Base-by-base conservation (phyloP, 192 early-diverging fungal genomes). In the Rhizophagus clarus region DNA sequence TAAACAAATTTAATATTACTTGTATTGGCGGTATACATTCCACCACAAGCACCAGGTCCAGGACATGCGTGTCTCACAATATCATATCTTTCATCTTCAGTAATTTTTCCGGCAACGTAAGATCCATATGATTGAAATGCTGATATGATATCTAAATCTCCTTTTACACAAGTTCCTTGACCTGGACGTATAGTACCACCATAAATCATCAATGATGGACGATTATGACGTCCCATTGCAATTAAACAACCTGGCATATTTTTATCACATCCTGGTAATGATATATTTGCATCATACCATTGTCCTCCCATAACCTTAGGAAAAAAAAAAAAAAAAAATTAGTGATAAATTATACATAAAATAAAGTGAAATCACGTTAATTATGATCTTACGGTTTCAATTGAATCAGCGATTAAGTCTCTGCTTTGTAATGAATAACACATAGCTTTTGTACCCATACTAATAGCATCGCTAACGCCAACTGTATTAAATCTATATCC, bases 211-310 rank as follows among this genome's bases (percentile, higher is more conserved):
- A 99, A 81, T 1, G 97, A 96, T 47, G 98, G 98, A 45, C 98
- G 94, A 85, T 99, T 98, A 77, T 97, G 80, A 51, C 98, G 91
- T 32, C 91, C 96, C 94, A 98, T 97, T 64, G 98, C 97, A 70
- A 99, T 98, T 72, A 99, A 83, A 79, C 90, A 91, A 61, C 98
- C 98, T 20, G 98, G 98, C 98, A 99, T 99, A 89, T 99, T 99
- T 88, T 94, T 94, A 84, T 94, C 94, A 81, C 95, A 94, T 67
- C 96, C 97, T 7, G 98, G 98, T 47, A 99, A 85, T 9, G 96
- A 95, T 83, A 99, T 97, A 83, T 99, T 99, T 77, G 91, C 98
- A 83, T 99, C 98, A 79, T 99, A 99, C 95, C 95, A 98, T 85
- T 98, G 96, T 4, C 92, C 96, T 56, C 91, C 87, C 98, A 99